These are phyloP conservation scores for Metschnikowia drakensbergensis DNA, from an alignment of 805 yeast genomes.

Conservation along the genomic window DNA sequence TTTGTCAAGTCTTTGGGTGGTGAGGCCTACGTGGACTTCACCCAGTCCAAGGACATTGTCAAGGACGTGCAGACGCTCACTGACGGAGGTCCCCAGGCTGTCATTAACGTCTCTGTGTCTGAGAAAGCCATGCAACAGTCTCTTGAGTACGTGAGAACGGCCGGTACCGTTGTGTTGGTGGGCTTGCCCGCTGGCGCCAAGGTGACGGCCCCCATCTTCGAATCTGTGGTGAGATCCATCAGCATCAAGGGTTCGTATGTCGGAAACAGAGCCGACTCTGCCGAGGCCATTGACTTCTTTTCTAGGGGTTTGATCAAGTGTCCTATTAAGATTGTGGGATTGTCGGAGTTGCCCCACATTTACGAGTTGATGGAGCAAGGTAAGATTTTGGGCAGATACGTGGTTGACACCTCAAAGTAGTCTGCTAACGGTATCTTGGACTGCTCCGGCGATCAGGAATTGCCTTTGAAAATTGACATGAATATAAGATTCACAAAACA, in stretches of 20 bases:
- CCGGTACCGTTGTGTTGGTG: conserved; percentile 41
- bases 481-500: background rate
- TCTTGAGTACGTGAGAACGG: conserved; percentile 38
- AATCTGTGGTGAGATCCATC: conserved; percentile 68
- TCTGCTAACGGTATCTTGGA: background rate
- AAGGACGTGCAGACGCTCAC: conserved; percentile 54
- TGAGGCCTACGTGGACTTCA: conserved; percentile 26
- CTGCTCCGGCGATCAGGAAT: background rate
- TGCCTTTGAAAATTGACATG: background rate
- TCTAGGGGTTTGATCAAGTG: conserved; percentile 66
- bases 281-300: conserved; percentile 76
- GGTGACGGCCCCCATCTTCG: conserved; percentile 65
- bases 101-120: conserved; percentile 70
- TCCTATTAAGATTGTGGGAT: conserved; percentile 72
- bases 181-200: conserved; percentile 81
- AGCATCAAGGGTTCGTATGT: conserved; percentile 79
- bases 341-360: conserved; percentile 64
- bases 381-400: conserved; percentile 83
- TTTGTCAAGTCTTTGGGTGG: conserved; percentile 36
- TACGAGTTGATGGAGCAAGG: conserved; percentile 80
- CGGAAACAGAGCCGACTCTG: conserved; percentile 84
- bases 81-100: conserved; percentile 75
- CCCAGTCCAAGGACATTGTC: conserved; percentile 49
- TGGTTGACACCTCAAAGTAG: conserved; percentile 60
- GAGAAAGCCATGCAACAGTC: conserved; percentile 55